Base-by-base conservation (phyloP, 495 filamentous ascomycete genomes). In the Neurospora sp. region DNA sequence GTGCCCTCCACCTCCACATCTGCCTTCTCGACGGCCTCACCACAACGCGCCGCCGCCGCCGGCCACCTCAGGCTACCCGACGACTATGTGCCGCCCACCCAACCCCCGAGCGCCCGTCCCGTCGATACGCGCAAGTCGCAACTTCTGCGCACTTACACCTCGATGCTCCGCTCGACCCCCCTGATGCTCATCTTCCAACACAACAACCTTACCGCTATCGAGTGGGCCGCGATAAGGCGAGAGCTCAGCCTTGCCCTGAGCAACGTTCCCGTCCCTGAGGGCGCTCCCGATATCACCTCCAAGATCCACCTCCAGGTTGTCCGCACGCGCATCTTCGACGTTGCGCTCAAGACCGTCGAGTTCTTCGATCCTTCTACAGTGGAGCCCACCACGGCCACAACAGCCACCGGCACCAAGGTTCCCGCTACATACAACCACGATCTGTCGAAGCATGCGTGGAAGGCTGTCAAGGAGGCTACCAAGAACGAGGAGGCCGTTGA, bases 151-250 rank as follows among this genome's bases (percentile, higher is more conserved):
- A 89, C 92, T 81, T 99, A 99, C 85, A 95, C 94, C 73, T 96
- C 96, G 9, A 86, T 98, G 74, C 89, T 99, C 74, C 93, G 92
- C 59, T 94, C 94, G 44, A 90, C 92, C 20, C 94, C 96, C 66
- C 83, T 98, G 35, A 91, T 97, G 78, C 88, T 99, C 73, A 85
- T 98, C 77, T 95, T 99, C 87, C 95, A 98, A 83, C 96, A 98
- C 87, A 97, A 94, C 87, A 98, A 98, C 82, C 85, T 99, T 70
- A 92, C 91, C 71, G 89, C 94, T 5, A 84, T 86, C 48, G 96
- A 99, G 88, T 97, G 94, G 95, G 86, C 89, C 39, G 90, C 90
- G 14, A 88, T 99, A 72, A 88, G 96, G 71, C 90, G 96, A 72
- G 96, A 98, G 83, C 84, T 99, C 23, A 80, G 82, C 31, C 82